A percentile compares a stretch with the other conserved stretches of the same genome.
phyloP scores from a whole-genome alignment of 1,284 basidiomycete species.

The Irpex sp. region DNA sequence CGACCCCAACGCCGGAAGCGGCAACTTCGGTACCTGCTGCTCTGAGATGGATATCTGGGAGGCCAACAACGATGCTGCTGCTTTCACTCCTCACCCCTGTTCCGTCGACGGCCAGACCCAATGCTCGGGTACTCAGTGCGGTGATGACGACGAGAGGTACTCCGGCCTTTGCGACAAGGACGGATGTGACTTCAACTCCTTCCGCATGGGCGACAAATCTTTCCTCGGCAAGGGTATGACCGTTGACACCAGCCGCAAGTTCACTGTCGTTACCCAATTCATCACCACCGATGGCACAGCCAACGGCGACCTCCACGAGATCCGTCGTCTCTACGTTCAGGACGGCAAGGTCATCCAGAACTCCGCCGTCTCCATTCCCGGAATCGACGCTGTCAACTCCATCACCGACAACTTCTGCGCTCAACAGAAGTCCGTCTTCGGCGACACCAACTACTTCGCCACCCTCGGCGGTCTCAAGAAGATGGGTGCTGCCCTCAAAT shows the following conservation, averaged over 20 bases:
- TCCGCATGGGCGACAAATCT: conserved; percentile 44
- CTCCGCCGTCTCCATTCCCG: conserved; percentile 40
- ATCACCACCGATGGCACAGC: conserved; percentile 41
- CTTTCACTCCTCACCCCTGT: conserved; percentile 52
- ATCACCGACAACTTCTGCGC: conserved; percentile 35
- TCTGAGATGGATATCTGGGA: conserved; percentile 60
- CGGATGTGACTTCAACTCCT: conserved; percentile 58
- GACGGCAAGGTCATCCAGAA: conserved; percentile 48
- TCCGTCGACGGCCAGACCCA: conserved; percentile 33
- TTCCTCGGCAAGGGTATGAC: conserved; percentile 46
- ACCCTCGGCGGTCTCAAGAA: conserved; percentile 38
- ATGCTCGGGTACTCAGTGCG: conserved; percentile 33
- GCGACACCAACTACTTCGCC: conserved; percentile 43
- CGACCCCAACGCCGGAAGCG: conserved; percentile 34
- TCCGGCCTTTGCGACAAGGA: conserved; percentile 43
- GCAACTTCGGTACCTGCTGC: conserved; percentile 48
- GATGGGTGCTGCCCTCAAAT: conserved; percentile 41
- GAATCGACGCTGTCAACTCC: conserved; percentile 33
- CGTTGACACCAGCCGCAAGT: conserved; percentile 40
- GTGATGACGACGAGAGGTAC: conserved; percentile 30
- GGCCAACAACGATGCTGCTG: conserved; percentile 47
- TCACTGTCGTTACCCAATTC: conserved; percentile 58
- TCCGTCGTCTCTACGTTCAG: conserved; percentile 52
- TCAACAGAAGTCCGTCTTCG: conserved; percentile 34
- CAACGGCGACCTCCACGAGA: conserved; percentile 43